Base-by-base conservation (phyloP, 2,329 filamentous ascomycete species). In the Aureobasidium leucospermi region DNA sequence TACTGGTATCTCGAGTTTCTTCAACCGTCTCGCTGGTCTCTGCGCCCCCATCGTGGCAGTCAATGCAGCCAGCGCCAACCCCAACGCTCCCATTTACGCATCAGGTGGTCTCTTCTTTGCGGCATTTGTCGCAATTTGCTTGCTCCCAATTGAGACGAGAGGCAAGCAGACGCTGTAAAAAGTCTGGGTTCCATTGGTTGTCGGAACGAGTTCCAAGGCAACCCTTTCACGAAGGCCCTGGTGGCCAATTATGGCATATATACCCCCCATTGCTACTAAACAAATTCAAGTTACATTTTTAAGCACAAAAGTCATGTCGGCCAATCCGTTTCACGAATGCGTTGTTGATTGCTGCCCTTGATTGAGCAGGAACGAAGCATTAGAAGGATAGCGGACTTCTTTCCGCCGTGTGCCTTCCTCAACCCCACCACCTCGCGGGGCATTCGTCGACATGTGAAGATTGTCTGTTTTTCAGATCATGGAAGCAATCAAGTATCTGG, bases 1-100 rank as follows among this genome's bases (percentile, higher is more conserved):
- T 6, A 87, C 84, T 0, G 88, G 87, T 43, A 85, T 90, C 49
- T 83, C 85, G 23, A 87, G 84, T 68, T 87, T 88, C 67, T 71
- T 90, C 62, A 90, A 90, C 70, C 78, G 87, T 39, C 68, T 87
- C 42, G 81, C 82, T 5, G 87, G 88, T 5, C 75, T 90, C 10
- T 77, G 85, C 66, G 87, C 87, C 0, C 87, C 88, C 0, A 77
- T 90, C 10, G 75, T 90, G 29, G 87, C 87, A 0, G 71, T 76
- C 36, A 70, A 76, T 53, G 73, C 73, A 11, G 73, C 73, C 11
- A 61, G 58, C 6, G 66, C 67, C 4, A 71, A 74, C 59, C 74
- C 76, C 0, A 70, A 70, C 29, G 71, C 72, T 1, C 75, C 75
- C 0, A 76, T 78, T 23, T 77, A 76, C 60, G 74, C 74, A 1